A percentile compares a stretch with the other conserved stretches of the same genome.
phyloP scores from a whole-genome alignment of 1,139 yeast species.

The Meyerozyma athensensis region DNA sequence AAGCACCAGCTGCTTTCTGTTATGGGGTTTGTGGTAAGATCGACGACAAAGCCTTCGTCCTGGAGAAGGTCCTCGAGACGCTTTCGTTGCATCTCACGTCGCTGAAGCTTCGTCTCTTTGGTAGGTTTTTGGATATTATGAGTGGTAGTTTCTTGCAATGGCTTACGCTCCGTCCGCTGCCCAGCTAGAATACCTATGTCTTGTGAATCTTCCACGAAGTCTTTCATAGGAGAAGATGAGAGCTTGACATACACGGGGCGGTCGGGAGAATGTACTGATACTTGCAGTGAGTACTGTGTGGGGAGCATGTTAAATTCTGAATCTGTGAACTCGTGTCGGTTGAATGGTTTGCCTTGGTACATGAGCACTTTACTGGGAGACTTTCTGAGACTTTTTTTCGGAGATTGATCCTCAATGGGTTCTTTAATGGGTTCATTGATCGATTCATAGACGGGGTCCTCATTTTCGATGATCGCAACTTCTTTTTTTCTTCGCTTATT shows the following conservation, averaged over 20 bases:
- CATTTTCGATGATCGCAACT: no score
- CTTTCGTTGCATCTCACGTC: constrained; percentile 11
- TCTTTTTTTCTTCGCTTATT: not conserved
- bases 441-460: not conserved
- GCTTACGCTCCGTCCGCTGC: not conserved
- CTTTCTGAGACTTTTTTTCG: constrained; percentile 5
- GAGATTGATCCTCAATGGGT: not conserved
- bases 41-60: not conserved
- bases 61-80: constrained; percentile 6
- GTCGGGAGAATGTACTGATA: not conserved
- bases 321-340: constrained; percentile 7
- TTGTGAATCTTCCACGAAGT: constrained; percentile 14
- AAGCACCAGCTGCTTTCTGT: constrained; percentile 3
- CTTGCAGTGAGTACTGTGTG: constrained; percentile 11
- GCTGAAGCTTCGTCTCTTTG: constrained; percentile 8
- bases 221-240: constrained; percentile 1
- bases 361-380: constrained; percentile 4
- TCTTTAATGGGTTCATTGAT: not conserved
- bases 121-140: not conserved
- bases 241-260: not conserved
- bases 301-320: constrained; percentile 13
- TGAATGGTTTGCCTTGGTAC: constrained; percentile 1
- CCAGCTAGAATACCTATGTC: constrained; percentile 17
- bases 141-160: not conserved
- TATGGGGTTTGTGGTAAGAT: constrained; percentile 4